Evolutionary conservation across 1,284 basidiomycete genomes (phyloP).

Genomic region (Malassezia vespertilionis): DNA sequence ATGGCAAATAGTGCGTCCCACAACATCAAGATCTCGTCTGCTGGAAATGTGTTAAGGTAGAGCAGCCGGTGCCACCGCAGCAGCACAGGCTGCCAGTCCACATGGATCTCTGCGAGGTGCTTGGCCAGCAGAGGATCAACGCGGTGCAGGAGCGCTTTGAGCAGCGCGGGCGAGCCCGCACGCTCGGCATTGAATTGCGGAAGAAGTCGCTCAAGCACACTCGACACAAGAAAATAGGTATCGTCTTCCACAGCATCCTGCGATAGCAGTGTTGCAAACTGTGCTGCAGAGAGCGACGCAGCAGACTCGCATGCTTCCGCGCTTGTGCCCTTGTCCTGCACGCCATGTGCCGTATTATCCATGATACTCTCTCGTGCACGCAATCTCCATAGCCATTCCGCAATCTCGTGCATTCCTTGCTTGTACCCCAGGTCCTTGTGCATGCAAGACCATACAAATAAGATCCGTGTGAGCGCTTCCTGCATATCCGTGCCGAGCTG

Average conservation of each 20-base stretch:
- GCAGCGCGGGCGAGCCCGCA: constrained; percentile 4
- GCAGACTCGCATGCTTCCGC: neutral
- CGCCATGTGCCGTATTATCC: neutral
- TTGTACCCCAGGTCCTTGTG: constrained; percentile 38
- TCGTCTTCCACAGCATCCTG: constrained; percentile 9
- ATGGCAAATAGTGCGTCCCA: constrained; percentile 40
- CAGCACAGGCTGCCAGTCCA: constrained; percentile 15
- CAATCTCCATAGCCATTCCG: constrained; percentile 30
- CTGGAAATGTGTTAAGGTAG: constrained; percentile 20
- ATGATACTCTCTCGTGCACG: constrained; percentile 11
- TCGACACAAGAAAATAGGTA: constrained; percentile 6
- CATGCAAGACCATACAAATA: constrained; percentile 35
- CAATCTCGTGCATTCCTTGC: constrained; percentile 48
- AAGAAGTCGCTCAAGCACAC: constrained; percentile 3
- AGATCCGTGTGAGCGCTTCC: constrained; percentile 12
- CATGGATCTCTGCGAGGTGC: constrained; percentile 1
- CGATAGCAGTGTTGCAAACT: neutral
- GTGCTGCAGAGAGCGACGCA: neutral
- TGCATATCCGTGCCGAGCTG: neutral
- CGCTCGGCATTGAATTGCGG: constrained; percentile 3
- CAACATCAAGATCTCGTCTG: constrained; percentile 25
- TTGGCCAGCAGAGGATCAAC: constrained; percentile 1
- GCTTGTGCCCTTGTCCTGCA: neutral
- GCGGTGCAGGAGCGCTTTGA: constrained; percentile 13
- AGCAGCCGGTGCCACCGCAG: constrained; percentile 16